Evolutionary conservation across 192 early-diverging fungal genomes (phyloP), one percentile per base, ranked within the genome.

Genomic region (Coemansia sp.): DNA sequence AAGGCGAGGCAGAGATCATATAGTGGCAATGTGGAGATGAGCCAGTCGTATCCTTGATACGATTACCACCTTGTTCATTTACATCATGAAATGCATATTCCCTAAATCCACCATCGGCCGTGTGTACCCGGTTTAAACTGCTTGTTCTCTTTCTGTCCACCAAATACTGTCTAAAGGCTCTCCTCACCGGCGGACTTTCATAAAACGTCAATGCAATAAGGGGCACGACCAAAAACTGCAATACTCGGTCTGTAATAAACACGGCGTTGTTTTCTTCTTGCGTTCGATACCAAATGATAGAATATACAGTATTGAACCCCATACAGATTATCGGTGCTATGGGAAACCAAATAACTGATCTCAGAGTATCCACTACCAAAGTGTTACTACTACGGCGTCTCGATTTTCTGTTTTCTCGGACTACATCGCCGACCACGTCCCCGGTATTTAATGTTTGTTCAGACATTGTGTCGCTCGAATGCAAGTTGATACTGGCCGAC

Each of bases 281-380:
- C 0, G 34, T 55, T 8, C 23, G 17, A 32, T 63, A 64, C 55
- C 60, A 53, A 4, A 71, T 52, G 4, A 61, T 58, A 0, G 55
- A 55, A 33, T 63, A 63, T 0, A 50, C 47, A 0, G 42, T 61
- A 20, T 61, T 63, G 40, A 71, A 71, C 2, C 53, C 54, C 29
- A 71, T 40, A 22, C 49, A 43, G 1, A 71, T 7, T 26, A 71
- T 64, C 9, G 67, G 67, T 1, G 51, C 46, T 11, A 64, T 49
- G 2, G 67, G 60, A 22, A 71, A 71, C 67, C 67, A 71, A 20
- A 63, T 44, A 24, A 71, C 52, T 1, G 67, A 63, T 19, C 47
- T 15, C 13, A 71, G 28, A 0, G 67, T 58, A 14, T 55, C 45
- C 18, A 33, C 58, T 6, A 68, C 54, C 1, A 68, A 44, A 9